Percentiles rank a stretch among this genome's conserved stretches.
These are phyloP conservation scores for Neurospora terricola DNA, from an alignment of 495 filamentous ascomycete genomes.

Conservation along the genomic window DNA sequence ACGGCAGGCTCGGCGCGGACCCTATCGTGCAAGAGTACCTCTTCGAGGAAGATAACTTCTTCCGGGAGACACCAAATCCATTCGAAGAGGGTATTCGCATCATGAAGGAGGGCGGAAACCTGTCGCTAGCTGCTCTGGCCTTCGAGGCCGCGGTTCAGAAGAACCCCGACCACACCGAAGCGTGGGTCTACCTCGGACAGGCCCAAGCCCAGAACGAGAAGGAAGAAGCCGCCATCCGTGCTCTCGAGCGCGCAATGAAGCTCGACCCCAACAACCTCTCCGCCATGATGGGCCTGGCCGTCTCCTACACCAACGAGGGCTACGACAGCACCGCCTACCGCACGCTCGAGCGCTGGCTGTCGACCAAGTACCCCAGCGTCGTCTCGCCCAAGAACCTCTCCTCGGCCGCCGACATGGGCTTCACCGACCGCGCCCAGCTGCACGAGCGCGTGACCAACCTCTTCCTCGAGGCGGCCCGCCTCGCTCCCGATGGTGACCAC, in stretches of 20 bases:
- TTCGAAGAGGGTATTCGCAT: conserved; percentile 88
- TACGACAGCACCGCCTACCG: conserved; percentile 96
- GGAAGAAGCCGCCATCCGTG: conserved; percentile 95
- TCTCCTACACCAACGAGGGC: conserved; percentile 98
- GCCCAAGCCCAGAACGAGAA: conserved; percentile 98
- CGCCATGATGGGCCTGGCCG: conserved; percentile 88
- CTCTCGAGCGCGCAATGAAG: conserved; percentile 83
- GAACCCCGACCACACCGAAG: conserved; percentile 75
- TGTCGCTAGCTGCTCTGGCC: conserved; percentile 88
- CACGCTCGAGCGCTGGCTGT: conserved; percentile 92
- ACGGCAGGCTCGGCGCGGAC: conserved; percentile 43
- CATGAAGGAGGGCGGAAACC: conserved; percentile 82
- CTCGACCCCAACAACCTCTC: conserved; percentile 76
- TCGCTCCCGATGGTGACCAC: conserved; percentile 71
- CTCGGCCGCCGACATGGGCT: conserved; percentile 65
- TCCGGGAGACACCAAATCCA: conserved; percentile 62
- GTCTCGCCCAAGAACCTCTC: conserved; percentile 58
- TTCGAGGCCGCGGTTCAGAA: conserved; percentile 94
- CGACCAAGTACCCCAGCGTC: conserved; percentile 79
- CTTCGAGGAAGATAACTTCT: conserved; percentile 89
- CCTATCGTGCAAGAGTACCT: conserved; percentile 80
- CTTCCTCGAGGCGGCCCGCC: conserved; percentile 85
- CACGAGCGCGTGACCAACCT: conserved; percentile 83
- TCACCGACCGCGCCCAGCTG: conserved; percentile 82
- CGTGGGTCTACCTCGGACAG: conserved; percentile 83